Evolutionary conservation across 371 early-diverging fungal species (phyloP).

Genomic region (Neoconidiobolus thromboides): DNA sequence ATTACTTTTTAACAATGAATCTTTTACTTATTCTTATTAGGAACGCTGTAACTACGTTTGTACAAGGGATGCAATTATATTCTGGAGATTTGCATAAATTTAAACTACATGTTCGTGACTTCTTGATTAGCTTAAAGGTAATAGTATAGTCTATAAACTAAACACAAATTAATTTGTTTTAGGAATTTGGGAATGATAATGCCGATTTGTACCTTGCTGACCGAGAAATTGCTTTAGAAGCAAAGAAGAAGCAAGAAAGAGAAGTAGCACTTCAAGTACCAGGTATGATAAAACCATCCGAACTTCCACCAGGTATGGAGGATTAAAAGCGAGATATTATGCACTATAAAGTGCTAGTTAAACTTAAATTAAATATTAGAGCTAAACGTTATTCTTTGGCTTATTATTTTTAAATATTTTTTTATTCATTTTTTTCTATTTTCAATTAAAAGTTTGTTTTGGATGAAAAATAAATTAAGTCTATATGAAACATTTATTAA

Average conservation of each 20-base stretch:
- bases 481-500: too few relatives aligned
- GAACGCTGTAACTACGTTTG: slow-evolving; percentile 27
- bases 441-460: too few relatives aligned
- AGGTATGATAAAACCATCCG: slow-evolving; percentile 90
- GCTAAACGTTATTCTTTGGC: too few relatives aligned
- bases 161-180: slow-evolving; percentile 1
- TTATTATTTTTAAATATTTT: too few relatives aligned
- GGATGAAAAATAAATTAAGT: too few relatives aligned
- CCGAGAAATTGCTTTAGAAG: slow-evolving; percentile 69
- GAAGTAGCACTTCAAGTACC: slow-evolving; percentile 79
- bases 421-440: too few relatives aligned
- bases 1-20: neutral
- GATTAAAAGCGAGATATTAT: slow-evolving; percentile 11
- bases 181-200: slow-evolving; percentile 82
- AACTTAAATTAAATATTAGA: too few relatives aligned
- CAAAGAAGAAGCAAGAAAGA: slow-evolving; percentile 55
- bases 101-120: slow-evolving; percentile 87
- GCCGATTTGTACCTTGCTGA: slow-evolving; percentile 81
- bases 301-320: slow-evolving; percentile 43
- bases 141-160: slow-evolving; percentile 8
- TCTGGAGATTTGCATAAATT: slow-evolving; percentile 59
- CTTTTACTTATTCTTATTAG: neutral
- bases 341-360: too few relatives aligned
- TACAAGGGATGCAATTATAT: slow-evolving; percentile 63
- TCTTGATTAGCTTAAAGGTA: slow-evolving; percentile 82